Conservation (phyloP, 2,329 filamentous ascomycete genomes). For the Teratosphaeria destructans region DNA sequence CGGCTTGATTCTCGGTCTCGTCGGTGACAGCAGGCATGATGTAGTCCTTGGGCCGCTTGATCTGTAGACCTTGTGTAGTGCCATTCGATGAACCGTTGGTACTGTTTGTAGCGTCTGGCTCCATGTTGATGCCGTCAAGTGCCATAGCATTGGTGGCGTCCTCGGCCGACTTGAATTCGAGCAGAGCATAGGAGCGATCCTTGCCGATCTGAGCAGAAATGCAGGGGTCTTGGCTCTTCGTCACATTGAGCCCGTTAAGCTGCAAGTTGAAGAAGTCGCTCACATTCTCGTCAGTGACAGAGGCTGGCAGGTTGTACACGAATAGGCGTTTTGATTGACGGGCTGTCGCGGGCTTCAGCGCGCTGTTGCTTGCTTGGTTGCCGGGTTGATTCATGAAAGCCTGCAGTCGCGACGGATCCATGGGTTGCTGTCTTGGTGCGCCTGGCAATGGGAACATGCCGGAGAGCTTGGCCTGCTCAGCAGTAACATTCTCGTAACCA, state of each 20-base stretch:
- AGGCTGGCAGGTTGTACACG: conserved; percentile 67
- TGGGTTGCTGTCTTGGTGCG: conserved; percentile 84
- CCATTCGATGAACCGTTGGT: conserved; percentile 45
- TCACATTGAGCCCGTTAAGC: conserved; percentile 90
- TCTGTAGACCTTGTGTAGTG: conserved; percentile 51
- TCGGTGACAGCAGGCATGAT: conserved; percentile 76
- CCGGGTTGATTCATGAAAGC: conserved; percentile 89
- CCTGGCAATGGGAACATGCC: conserved; percentile 98
- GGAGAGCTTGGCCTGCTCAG: conserved; percentile 95
- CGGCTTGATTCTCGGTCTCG: conserved; percentile 62
- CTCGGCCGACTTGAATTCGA: conserved; percentile 79
- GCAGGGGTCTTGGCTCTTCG: conserved; percentile 75
- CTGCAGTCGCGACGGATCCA: conserved; percentile 88
- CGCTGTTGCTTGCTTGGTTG: conserved; percentile 58
- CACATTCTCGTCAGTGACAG: conserved; percentile 64
- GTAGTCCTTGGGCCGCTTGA: conserved; percentile 90
- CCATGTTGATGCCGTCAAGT: conserved; percentile 80
- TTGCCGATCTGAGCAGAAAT: conserved; percentile 70
- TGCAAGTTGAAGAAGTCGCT: conserved; percentile 89
- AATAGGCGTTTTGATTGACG: conserved; percentile 90
- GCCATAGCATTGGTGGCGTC: conserved; percentile 89
- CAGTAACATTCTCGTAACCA: conserved; percentile 95
- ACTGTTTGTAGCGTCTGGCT: conserved; percentile 47
- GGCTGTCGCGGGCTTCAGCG: conserved; percentile 84
- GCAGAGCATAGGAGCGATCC: conserved; percentile 68